A percentile compares a stretch with the other conserved stretches of the same genome.
phyloP scores from a whole-genome alignment of 371 early-diverging fungal genomes.

The Saksenaea vasiformis region DNA sequence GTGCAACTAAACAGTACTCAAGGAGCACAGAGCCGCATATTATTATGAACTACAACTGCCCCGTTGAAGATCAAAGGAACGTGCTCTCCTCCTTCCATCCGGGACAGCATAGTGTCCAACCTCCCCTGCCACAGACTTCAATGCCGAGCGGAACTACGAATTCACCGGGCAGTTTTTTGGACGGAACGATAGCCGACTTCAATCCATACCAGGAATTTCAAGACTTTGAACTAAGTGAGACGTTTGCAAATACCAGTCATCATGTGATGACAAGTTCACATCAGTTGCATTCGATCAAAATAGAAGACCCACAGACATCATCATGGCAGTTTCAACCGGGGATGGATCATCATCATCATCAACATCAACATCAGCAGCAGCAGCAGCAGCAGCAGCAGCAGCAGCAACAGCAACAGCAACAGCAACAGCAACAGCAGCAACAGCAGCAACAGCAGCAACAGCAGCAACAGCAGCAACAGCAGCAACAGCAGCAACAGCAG shows the following conservation, averaged over 20 bases:
- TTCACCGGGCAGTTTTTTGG: slow-evolving; percentile 3
- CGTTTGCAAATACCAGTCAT: slow-evolving; percentile 3
- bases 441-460: slow-evolving; percentile 15
- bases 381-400: slow-evolving; percentile 13
- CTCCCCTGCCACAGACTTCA: slow-evolving; percentile 5
- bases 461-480: too few relatives aligned
- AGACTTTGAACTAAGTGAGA: slow-evolving; percentile 1
- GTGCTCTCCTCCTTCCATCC: slow-evolving; percentile 7
- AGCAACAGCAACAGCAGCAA: slow-evolving; percentile 8
- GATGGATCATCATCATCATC: slow-evolving; percentile 4
- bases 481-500: too few relatives aligned
- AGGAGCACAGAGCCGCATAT: slow-evolving; percentile 6
- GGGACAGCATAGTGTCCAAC: slow-evolving; percentile 3
- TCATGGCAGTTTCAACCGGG: slow-evolving; percentile 10
- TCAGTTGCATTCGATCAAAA: slow-evolving; percentile 3
- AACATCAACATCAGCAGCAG: slow-evolving; percentile 13
- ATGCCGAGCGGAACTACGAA: neutral
- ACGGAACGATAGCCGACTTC: slow-evolving; percentile 2
- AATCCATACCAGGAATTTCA: slow-evolving; percentile 1
- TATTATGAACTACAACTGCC: slow-evolving; percentile 6
- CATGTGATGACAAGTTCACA: slow-evolving; percentile 4
- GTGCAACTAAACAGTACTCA: neutral
- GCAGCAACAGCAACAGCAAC: slow-evolving; percentile 19
- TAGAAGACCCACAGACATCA: slow-evolving; percentile 1
- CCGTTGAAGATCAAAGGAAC: slow-evolving; percentile 7